Base-by-base conservation (phyloP, 2,329 filamentous ascomycete species). In the Arthroderma sp. region DNA sequence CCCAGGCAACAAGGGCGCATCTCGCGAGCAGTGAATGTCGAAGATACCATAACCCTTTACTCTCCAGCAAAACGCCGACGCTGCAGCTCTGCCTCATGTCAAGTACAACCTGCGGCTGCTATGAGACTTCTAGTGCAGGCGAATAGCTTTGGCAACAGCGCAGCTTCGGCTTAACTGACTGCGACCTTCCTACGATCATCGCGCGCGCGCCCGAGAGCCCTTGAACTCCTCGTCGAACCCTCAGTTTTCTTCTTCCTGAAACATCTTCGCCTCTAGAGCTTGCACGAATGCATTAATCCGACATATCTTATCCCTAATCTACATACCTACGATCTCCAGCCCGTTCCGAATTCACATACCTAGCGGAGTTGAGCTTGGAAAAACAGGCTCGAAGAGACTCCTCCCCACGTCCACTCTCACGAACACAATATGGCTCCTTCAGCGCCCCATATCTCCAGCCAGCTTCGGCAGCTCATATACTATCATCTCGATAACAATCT, bases 401-500 rank as follows among this genome's bases (percentile, higher is more conserved):
- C 49, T 25, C 25, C 17, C 49, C n/a, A 33, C 47, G 15, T 31
- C 47, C 4, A 28, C 28, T 19, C 19, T 13, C 33, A 19, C 49
- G 28, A 52, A 35, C 33, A 25, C 15, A 17, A n/a, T 65, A 84
- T 84, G 81, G 77, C 81, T 58, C 78, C 80, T 47, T 71, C 72
- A 13, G 78, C 76, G 47, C 71, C 78, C 52, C 76, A 81, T 66
- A 76, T 82, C 60, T 77, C 79, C 57, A 73, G 74, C 63, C 83
- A 86, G 70, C 75, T 86, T 66, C 77, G 82, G 66, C 81, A 85
- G 65, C 75, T 85, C 53, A 80, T 86, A 61, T 84, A 83, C 73
- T 85, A 86, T 69, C 79, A 85, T 68, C 83, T 98, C 70, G 93
- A 98, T 77, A 95, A 95, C 69, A 85, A 90, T 67, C 83, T 91